These are phyloP conservation scores for Aspergillus phoenicis DNA, from an alignment of 2,329 filamentous ascomycete genomes.

Conservation along the genomic window DNA sequence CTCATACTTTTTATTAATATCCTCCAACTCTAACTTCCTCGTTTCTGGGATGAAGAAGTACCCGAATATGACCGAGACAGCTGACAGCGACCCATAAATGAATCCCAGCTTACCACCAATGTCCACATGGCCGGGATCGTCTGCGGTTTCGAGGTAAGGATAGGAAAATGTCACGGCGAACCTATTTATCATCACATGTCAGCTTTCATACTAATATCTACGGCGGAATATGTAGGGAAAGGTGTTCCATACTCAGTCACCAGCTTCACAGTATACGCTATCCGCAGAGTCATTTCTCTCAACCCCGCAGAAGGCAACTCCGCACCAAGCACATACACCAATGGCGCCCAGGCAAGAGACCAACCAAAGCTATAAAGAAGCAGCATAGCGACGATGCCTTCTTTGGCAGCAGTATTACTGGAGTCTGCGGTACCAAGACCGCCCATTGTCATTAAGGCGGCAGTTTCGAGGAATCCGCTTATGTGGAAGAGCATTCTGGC, in stretches of 20 bases:
- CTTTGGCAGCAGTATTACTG: not conserved
- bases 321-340: conserved; percentile 3
- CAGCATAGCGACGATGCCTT: not conserved
- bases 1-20: not conserved
- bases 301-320: not conserved
- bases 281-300: conserved; percentile 1
- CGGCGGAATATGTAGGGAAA: not conserved
- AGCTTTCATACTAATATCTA: not conserved
- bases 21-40: not conserved
- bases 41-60: conserved; percentile 3
- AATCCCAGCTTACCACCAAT: conserved; percentile 1
- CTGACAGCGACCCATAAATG: not conserved
- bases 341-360: not conserved
- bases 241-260: not conserved
- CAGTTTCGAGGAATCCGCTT: not conserved
- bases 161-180: conserved; percentile 2
- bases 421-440: not conserved
- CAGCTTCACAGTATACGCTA: conserved; percentile 1
- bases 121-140: not conserved
- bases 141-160: conserved; percentile 3
- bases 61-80: not conserved
- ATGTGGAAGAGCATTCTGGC: conserved; percentile 1
- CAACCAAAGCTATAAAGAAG: conserved; percentile 6
- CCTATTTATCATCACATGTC: not conserved
- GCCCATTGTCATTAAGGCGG: not conserved